Conservation (phyloP, 1,139 yeast species). For the Ogataea hybrid region DNA sequence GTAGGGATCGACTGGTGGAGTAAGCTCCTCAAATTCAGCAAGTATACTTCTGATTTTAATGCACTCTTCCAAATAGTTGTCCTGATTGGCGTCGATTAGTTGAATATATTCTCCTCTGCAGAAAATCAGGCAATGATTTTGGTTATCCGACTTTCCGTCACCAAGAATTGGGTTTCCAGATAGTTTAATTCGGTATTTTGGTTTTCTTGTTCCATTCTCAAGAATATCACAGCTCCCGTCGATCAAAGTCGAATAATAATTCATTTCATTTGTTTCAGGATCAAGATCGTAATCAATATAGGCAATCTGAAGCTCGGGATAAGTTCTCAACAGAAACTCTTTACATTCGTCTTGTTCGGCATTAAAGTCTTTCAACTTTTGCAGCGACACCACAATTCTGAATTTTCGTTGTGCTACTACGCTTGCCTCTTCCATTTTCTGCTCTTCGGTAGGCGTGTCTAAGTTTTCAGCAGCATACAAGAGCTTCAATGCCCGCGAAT, state of each 20-base stretch:
- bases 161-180: slow-evolving; percentile 57
- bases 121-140: slow-evolving; percentile 49
- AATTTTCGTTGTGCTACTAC: slow-evolving; percentile 63
- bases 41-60: slow-evolving; percentile 50
- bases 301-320: slow-evolving; percentile 60
- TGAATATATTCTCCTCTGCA: slow-evolving; percentile 55
- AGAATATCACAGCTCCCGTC: slow-evolving; percentile 48
- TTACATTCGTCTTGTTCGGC: slow-evolving; percentile 53
- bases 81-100: slow-evolving; percentile 55
- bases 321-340: slow-evolving; percentile 54
- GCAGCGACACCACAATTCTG: slow-evolving; percentile 69
- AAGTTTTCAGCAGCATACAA: slow-evolving; percentile 45
- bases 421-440: slow-evolving; percentile 37
- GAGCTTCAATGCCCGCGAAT: slow-evolving; percentile 50
- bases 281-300: slow-evolving; percentile 52
- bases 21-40: slow-evolving; percentile 49
- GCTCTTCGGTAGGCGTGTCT: slow-evolving; percentile 26
- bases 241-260: slow-evolving; percentile 61
- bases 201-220: slow-evolving; percentile 33
- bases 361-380: slow-evolving; percentile 52
- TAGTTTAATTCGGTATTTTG: slow-evolving; percentile 43
- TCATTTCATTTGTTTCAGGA: slow-evolving; percentile 35
- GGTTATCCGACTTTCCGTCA: slow-evolving; percentile 58
- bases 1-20: slow-evolving; percentile 34
- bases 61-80: slow-evolving; percentile 55